Percentiles rank a stretch among this genome's conserved stretches.
Evolutionary conservation across 495 filamentous ascomycete species (phyloP).

Genomic region (Aspergillus coremiiformis): DNA sequence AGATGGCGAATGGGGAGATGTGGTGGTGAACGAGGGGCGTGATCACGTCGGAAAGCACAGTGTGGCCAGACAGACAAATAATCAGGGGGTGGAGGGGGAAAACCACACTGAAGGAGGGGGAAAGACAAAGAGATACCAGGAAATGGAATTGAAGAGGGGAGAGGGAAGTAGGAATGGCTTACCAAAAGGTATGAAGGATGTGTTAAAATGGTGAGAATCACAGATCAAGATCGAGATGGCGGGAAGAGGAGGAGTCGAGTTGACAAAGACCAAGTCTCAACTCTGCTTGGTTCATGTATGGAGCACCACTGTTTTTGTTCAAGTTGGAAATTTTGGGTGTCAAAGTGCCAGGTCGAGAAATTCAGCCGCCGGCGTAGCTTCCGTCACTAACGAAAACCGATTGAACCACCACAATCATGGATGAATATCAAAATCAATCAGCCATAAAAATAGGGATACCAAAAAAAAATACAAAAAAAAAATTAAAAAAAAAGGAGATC

Average conservation of each 20-base stretch:
- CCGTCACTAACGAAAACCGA: slow-evolving; percentile 23
- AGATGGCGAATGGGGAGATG: slow-evolving; percentile 12
- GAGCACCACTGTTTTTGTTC: slow-evolving; percentile 17
- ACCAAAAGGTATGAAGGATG: slow-evolving; percentile 6
- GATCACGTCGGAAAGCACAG: slow-evolving; percentile 19
- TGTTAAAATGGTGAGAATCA: slow-evolving; percentile 14
- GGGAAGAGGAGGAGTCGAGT: slow-evolving; percentile 5
- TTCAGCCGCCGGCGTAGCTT: slow-evolving; percentile 29
- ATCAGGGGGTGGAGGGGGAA: slow-evolving; percentile 17
- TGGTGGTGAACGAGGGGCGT: slow-evolving; percentile 19
- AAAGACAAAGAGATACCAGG: slow-evolving; percentile 2
- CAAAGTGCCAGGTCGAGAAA: slow-evolving; percentile 27
- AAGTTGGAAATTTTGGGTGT: slow-evolving; percentile 20
- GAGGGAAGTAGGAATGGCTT: slow-evolving; percentile 6
- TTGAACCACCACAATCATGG: neutral
- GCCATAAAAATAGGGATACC: neutral
- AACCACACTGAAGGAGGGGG: slow-evolving; percentile 2
- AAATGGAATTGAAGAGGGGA: neutral
- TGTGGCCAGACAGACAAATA: slow-evolving; percentile 11
- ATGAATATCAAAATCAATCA: neutral
- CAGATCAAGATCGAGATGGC: slow-evolving; percentile 7
- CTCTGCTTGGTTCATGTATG: slow-evolving; percentile 1
- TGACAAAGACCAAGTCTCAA: slow-evolving; percentile 5
- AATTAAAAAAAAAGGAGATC: neutral
- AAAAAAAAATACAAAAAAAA: neutral